Evolutionary conservation across 2,329 filamentous ascomycete genomes (phyloP).

Genomic region (Penicillium sp.): DNA sequence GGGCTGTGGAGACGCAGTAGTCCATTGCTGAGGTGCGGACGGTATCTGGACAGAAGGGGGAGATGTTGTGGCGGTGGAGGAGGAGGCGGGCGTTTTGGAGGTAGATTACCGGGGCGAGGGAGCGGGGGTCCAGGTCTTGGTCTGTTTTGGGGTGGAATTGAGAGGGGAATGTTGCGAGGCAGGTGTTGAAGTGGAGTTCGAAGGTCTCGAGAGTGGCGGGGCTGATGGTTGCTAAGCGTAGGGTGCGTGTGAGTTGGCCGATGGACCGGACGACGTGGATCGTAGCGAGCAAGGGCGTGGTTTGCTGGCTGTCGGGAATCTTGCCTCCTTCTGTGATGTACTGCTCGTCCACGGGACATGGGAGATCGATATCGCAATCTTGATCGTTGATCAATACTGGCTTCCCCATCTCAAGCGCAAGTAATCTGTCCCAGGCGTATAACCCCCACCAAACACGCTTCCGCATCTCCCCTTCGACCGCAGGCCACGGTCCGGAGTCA

Average conservation of each 20-base stretch:
- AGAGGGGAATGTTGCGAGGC: slow-evolving; percentile 71
- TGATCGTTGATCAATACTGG: slow-evolving; percentile 80
- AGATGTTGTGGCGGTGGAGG: slow-evolving; percentile 84
- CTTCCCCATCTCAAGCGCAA: slow-evolving; percentile 76
- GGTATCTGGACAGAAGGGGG: slow-evolving; percentile 63
- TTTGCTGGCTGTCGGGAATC: slow-evolving; percentile 49
- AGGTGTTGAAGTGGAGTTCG: slow-evolving; percentile 75
- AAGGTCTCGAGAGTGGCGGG: slow-evolving; percentile 69
- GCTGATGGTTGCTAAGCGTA: slow-evolving; percentile 66
- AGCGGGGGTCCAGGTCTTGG: slow-evolving; percentile 67
- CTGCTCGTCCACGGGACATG: slow-evolving; percentile 76
- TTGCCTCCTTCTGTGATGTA: slow-evolving; percentile 50
- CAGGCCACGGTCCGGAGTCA: slow-evolving; percentile 69
- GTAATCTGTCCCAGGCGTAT: slow-evolving; percentile 78
- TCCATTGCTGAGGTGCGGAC: slow-evolving; percentile 71
- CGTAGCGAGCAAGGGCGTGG: slow-evolving; percentile 71
- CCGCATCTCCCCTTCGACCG: slow-evolving; percentile 80
- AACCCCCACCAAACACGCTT: slow-evolving; percentile 90
- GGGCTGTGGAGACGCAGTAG: slow-evolving; percentile 68
- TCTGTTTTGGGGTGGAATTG: slow-evolving; percentile 67
- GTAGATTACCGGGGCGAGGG: slow-evolving; percentile 71
- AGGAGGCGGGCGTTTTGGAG: slow-evolving; percentile 81
- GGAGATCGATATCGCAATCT: slow-evolving; percentile 81
- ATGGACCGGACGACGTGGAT: slow-evolving; percentile 80
- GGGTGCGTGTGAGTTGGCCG: slow-evolving; percentile 66